phyloP scores from a whole-genome alignment of 2,329 filamentous ascomycete species.

The Neophaeococcomyces mojaviensis region DNA sequence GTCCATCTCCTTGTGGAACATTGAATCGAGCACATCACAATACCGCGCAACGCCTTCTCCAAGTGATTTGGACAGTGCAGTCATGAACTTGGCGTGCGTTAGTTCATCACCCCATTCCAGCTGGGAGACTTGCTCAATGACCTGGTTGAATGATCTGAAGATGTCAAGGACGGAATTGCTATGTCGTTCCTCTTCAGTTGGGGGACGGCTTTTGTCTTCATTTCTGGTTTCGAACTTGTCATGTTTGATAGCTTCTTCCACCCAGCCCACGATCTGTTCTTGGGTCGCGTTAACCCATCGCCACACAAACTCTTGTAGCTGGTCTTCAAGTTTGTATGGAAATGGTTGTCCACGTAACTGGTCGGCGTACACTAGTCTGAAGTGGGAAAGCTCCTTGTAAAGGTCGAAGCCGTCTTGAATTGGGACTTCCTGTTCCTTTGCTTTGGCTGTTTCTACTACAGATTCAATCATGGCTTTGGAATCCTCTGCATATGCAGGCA shows the following conservation, averaged over 20 bases:
- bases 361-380: conserved; percentile 71
- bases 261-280: conserved; percentile 68
- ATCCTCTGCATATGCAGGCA: conserved; percentile 86
- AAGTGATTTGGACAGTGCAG: conserved; percentile 76
- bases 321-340: conserved; percentile 76
- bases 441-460: conserved; percentile 66
- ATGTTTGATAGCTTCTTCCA: conserved; percentile 84
- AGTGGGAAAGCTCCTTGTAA: conserved; percentile 79
- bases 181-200: conserved; percentile 75
- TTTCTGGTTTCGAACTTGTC: conserved; percentile 74
- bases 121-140: conserved; percentile 75
- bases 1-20: conserved; percentile 88
- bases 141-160: conserved; percentile 89
- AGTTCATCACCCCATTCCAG: conserved; percentile 90
- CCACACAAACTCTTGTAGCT: conserved; percentile 91
- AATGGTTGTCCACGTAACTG: conserved; percentile 68
- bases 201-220: conserved; percentile 54
- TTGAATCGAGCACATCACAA: conserved; percentile 81
- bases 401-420: conserved; percentile 91
- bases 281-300: conserved; percentile 84
- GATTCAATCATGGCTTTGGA: conserved; percentile 74
- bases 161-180: conserved; percentile 90
- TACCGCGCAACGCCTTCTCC: conserved; percentile 77
- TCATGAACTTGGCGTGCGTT: conserved; percentile 96
- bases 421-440: conserved; percentile 65